phyloP scores from a whole-genome alignment of 495 filamentous ascomycete genomes.

The Hypoxylon lienhwacheense region DNA sequence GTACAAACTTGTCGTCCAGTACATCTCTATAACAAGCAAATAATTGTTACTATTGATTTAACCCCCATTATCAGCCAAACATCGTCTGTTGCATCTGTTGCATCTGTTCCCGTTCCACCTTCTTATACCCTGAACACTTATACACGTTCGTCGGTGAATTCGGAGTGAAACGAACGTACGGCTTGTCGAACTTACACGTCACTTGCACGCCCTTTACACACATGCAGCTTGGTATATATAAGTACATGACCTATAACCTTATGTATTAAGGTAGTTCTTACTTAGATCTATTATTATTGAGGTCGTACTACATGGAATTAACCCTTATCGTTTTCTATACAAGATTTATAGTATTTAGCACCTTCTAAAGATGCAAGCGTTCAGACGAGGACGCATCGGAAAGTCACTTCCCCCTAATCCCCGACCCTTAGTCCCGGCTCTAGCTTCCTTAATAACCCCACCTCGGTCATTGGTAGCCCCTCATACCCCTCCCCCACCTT shows the following conservation, averaged over 20 bases:
- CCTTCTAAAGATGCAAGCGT: slow-evolving; percentile 10
- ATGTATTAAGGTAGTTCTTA: no score
- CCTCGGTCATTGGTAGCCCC: no score
- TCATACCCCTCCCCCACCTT: slow-evolving; percentile 24
- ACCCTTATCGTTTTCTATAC: no score
- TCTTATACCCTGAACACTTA: neutral
- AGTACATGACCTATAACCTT: no score
- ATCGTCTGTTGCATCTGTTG: neutral
- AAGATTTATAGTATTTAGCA: no score
- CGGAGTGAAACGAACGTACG: neutral
- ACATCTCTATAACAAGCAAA: neutral
- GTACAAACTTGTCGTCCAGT: no score
- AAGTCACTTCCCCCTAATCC: slow-evolving; percentile 7
- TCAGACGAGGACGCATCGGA: slow-evolving; percentile 2
- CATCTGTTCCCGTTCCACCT: neutral
- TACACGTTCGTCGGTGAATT: neutral
- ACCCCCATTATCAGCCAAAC: neutral
- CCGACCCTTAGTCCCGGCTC: slow-evolving; percentile 2
- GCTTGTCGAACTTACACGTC: neutral
- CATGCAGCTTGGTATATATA: no score
- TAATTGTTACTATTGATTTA: no score
- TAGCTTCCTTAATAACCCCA: slow-evolving; percentile 2
- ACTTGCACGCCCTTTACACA: slow-evolving; percentile 8
- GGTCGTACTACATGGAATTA: no score
- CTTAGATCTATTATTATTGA: no score